Evolutionary conservation across 208 protist species (phyloP).

Genomic region (Crithidia brevicula): DNA sequence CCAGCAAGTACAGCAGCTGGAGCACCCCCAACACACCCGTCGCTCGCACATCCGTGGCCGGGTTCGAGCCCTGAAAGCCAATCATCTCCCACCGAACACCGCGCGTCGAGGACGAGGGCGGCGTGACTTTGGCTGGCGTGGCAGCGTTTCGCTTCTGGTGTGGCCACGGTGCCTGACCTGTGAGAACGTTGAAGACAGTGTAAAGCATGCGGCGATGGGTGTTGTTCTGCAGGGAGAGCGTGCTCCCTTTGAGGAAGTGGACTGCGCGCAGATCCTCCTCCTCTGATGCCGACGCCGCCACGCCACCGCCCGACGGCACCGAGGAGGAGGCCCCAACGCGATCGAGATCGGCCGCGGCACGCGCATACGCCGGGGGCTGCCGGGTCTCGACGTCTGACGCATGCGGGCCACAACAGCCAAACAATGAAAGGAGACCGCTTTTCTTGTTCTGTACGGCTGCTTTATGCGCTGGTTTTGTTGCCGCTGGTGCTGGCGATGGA

Average conservation of each 20-base stretch:
- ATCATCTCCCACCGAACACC: slow-evolving; percentile 63
- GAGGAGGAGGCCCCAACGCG: neutral
- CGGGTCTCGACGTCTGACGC: slow-evolving; percentile 6
- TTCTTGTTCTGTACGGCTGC: slow-evolving; percentile 27
- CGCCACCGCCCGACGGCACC: neutral
- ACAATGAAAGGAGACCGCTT: slow-evolving; percentile 8
- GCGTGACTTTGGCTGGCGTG: neutral
- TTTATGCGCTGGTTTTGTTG: neutral
- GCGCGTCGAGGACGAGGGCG: slow-evolving; percentile 14
- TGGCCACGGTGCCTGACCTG: slow-evolving; percentile 12
- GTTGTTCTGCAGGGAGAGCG: slow-evolving; percentile 33
- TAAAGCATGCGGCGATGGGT: slow-evolving; percentile 60
- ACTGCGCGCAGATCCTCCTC: slow-evolving; percentile 28
- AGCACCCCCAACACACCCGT: slow-evolving; percentile 78
- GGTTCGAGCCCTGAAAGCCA: slow-evolving; percentile 83
- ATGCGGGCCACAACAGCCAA: slow-evolving; percentile 29
- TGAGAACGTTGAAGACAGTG: slow-evolving; percentile 60
- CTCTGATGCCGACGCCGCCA: neutral
- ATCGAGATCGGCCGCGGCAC: neutral
- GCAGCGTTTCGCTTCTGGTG: neutral
- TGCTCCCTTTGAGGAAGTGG: slow-evolving; percentile 27
- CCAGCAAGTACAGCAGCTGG: slow-evolving; percentile 68
- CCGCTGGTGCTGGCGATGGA: neutral
- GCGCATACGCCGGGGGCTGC: neutral
- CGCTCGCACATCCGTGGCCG: slow-evolving; percentile 79